Evolutionary conservation across 805 yeast genomes (phyloP).

Genomic region (Sugiyamaella mastotermitis): DNA sequence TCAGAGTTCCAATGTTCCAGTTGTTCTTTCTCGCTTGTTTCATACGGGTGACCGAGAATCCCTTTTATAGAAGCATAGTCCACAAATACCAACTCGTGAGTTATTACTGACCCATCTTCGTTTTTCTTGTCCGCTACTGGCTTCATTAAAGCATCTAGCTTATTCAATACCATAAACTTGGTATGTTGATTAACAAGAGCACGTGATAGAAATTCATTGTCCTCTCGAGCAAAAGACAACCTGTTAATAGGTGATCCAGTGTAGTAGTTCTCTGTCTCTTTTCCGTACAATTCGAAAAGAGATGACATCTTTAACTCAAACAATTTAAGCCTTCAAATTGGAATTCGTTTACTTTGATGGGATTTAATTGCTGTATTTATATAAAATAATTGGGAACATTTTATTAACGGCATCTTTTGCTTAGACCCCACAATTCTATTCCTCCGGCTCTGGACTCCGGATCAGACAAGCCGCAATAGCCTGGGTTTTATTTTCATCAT

Average conservation of each 20-base stretch:
- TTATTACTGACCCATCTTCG: neutral
- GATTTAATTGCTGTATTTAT: too few species aligned
- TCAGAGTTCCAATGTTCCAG: constrained; percentile 32
- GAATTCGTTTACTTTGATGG: too few species aligned
- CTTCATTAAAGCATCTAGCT: constrained; percentile 24
- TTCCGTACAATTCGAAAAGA: constrained; percentile 25
- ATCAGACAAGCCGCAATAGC: too few species aligned
- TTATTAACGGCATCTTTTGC: too few species aligned
- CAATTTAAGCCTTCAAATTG: too few species aligned
- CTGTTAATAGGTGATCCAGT: constrained; percentile 54
- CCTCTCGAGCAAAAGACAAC: constrained; percentile 56
- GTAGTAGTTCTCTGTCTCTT: constrained; percentile 33
- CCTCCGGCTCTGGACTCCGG: too few species aligned
- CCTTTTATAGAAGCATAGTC: constrained; percentile 27
- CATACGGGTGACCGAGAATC: constrained; percentile 33
- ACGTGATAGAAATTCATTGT: constrained; percentile 42
- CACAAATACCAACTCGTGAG: constrained; percentile 11
- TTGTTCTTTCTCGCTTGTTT: constrained; percentile 20
- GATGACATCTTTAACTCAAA: too few species aligned
- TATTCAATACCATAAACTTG: constrained; percentile 40
- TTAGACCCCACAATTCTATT: too few species aligned
- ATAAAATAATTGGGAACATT: too few species aligned
- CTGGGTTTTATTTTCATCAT: too few species aligned
- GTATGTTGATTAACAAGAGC: constrained; percentile 43
- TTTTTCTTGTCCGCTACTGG: neutral